A percentile compares a stretch with the other conserved stretches of the same genome.
phyloP scores from a whole-genome alignment of 1,139 yeast genomes.

The Yamadazyma mexicana region DNA sequence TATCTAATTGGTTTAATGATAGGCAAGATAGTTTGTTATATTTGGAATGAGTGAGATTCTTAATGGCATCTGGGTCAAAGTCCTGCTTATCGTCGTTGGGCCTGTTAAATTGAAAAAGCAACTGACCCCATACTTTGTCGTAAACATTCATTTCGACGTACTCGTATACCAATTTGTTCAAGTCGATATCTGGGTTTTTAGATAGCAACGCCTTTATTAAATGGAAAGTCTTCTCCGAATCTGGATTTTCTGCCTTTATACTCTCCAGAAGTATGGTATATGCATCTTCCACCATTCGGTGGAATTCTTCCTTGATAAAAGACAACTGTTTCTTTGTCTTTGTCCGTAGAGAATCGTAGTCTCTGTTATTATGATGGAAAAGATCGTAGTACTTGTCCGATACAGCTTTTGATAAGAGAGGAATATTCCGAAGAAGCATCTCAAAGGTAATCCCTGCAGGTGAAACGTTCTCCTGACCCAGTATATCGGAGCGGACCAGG shows the following conservation, averaged over 20 bases:
- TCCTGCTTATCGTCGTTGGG: slow-evolving; percentile 31
- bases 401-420: slow-evolving; percentile 45
- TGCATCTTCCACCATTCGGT: slow-evolving; percentile 36
- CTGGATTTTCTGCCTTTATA: slow-evolving; percentile 35
- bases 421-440: slow-evolving; percentile 46
- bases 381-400: slow-evolving; percentile 46
- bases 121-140: slow-evolving; percentile 61
- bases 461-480: neutral
- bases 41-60: slow-evolving; percentile 28
- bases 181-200: slow-evolving; percentile 49
- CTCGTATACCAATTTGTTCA: slow-evolving; percentile 58
- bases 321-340: slow-evolving; percentile 28
- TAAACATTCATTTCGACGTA: slow-evolving; percentile 71
- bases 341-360: slow-evolving; percentile 32
- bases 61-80: slow-evolving; percentile 30
- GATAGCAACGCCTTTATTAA: slow-evolving; percentile 31
- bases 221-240: slow-evolving; percentile 36
- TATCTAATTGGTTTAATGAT: slow-evolving; percentile 72
- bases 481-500: too few species aligned
- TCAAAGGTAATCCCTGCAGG: slow-evolving; percentile 31
- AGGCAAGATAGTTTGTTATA: slow-evolving; percentile 50
- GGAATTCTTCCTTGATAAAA: slow-evolving; percentile 33
- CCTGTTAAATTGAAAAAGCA: slow-evolving; percentile 36
- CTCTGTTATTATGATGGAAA: slow-evolving; percentile 45
- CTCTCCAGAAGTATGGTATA: slow-evolving; percentile 42